Evolutionary conservation across 768 basidiomycete genomes (phyloP).

Genomic region (Lactifluus hygrophoroides): DNA sequence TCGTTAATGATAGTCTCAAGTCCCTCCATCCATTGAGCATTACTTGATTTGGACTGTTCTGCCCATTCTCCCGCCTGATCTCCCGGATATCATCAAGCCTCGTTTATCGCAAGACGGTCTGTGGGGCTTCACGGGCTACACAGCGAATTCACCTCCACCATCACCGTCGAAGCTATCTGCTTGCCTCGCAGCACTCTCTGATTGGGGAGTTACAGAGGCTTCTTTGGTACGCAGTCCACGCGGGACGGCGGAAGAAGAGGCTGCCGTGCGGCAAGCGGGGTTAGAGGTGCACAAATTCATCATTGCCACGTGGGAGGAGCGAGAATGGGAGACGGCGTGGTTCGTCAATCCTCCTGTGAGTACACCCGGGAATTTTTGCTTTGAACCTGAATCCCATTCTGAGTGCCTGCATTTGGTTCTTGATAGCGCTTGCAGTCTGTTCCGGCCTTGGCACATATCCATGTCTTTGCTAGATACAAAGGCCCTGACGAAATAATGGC

Average conservation of each 20-base stretch:
- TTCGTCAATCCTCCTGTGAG: slow-evolving; percentile 83
- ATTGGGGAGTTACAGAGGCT: slow-evolving; percentile 63
- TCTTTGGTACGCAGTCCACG: slow-evolving; percentile 45
- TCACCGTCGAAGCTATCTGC: slow-evolving; percentile 49
- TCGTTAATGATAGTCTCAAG: slow-evolving; percentile 25
- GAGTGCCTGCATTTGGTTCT: background rate
- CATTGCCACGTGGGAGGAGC: slow-evolving; percentile 54
- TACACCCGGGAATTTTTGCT: background rate
- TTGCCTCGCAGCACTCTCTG: slow-evolving; percentile 53
- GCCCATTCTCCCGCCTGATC: slow-evolving; percentile 55
- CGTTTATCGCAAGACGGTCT: slow-evolving; percentile 69
- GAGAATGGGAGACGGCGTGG: slow-evolving; percentile 86
- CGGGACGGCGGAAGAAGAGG: slow-evolving; percentile 46
- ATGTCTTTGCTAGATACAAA: slow-evolving; percentile 70
- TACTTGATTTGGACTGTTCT: slow-evolving; percentile 69
- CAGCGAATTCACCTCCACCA: slow-evolving; percentile 38
- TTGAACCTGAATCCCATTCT: background rate
- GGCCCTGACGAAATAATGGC: slow-evolving; percentile 18
- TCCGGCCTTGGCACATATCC: slow-evolving; percentile 73
- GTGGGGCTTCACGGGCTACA: slow-evolving; percentile 70
- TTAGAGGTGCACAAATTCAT: slow-evolving; percentile 57
- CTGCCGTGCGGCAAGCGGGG: slow-evolving; percentile 42
- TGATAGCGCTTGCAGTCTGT: slow-evolving; percentile 72
- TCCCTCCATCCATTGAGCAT: slow-evolving; percentile 68
- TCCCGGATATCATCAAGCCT: slow-evolving; percentile 42